phyloP scores from a whole-genome alignment of 768 basidiomycete species.

The Naganishia vaughanmartiniae region DNA sequence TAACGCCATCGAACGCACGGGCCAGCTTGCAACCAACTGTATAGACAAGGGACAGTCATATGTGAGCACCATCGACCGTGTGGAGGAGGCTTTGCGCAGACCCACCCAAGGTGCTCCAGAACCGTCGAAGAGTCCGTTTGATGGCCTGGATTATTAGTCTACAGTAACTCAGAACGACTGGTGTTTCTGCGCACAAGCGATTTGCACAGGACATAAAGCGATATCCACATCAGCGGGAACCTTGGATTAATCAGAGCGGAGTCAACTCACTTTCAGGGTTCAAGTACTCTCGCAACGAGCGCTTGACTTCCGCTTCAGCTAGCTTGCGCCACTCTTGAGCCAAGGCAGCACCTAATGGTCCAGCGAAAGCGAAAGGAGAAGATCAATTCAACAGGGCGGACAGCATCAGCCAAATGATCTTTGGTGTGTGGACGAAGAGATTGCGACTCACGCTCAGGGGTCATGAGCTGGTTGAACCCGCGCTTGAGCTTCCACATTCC shows the following conservation, averaged over 20 bases:
- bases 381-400: neutral
- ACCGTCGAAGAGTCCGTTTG: neutral
- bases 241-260: neutral
- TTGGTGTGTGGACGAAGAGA: neutral
- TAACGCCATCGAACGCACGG: neutral
- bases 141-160: neutral
- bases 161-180: neutral
- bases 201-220: neutral
- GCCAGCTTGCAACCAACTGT: neutral
- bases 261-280: neutral
- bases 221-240: neutral
- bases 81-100: neutral
- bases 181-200: neutral
- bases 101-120: neutral
- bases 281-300: neutral
- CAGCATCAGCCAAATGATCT: neutral
- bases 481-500: neutral
- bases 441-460: neutral
- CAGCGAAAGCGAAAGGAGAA: neutral
- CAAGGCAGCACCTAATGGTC: neutral
- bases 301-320: neutral
- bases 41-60: neutral
- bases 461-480: neutral
- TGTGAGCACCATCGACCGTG: neutral
- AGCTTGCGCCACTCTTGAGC: neutral